Conservation (phyloP, 768 basidiomycete genomes). For the Rubroboletus pulcherrimus region DNA sequence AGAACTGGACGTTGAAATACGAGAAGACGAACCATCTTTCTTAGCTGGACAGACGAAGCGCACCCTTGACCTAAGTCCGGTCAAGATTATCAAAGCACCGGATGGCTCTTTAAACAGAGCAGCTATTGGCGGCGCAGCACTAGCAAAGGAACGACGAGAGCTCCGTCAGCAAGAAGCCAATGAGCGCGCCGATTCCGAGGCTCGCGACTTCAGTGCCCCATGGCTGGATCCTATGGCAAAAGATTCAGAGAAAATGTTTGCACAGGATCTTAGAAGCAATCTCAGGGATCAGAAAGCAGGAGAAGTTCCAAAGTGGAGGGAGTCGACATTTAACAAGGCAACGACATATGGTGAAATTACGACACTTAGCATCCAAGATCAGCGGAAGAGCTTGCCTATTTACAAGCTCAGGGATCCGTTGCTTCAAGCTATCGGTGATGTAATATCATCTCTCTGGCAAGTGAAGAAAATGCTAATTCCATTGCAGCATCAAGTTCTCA, state of each 20-base stretch:
- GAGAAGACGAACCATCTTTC: constrained; percentile 96
- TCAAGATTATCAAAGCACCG: constrained; percentile 97
- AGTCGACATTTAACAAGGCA: constrained; percentile 89
- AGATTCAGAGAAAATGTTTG: constrained; percentile 81
- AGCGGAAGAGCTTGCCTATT: constrained; percentile 86
- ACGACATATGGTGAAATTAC: constrained; percentile 96
- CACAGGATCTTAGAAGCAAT: constrained; percentile 84
- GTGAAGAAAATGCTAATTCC: constrained; percentile 13
- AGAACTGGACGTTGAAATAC: constrained; percentile 94
- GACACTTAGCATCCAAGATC: constrained; percentile 85
- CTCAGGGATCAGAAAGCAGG: constrained; percentile 78
- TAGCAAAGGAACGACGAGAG: constrained; percentile 94
- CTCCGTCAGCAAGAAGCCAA: constrained; percentile 91
- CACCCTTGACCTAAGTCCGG: constrained; percentile 91
- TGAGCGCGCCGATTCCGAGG: constrained; percentile 90
- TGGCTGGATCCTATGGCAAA: constrained; percentile 99
- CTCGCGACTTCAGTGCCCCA: constrained; percentile 90
- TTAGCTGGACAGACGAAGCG: constrained; percentile 94
- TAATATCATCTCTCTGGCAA: constrained; percentile 34
- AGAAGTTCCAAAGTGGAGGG: constrained; percentile 87
- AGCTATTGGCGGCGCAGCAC: constrained; percentile 86
- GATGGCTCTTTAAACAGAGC: constrained; percentile 97
- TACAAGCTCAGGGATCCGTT: constrained; percentile 91
- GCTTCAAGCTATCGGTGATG: constrained; percentile 85
- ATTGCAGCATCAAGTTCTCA: constrained; percentile 75